A percentile compares a stretch with the other conserved stretches of the same genome.
Conservation (phyloP, 306 rosid species). For the Fagus crenata region DNA sequence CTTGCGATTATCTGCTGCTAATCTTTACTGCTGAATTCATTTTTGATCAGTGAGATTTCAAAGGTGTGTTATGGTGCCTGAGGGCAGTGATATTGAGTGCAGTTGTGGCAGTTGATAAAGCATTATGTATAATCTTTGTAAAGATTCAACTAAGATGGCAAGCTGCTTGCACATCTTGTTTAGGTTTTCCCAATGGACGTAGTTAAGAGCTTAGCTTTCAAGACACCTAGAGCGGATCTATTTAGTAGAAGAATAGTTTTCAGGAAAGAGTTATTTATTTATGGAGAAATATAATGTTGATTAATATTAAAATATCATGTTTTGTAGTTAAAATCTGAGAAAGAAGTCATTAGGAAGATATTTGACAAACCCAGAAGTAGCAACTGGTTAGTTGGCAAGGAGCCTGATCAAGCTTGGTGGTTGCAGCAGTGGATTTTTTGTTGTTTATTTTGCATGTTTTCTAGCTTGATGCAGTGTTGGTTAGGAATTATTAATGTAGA, state of each 20-base stretch:
- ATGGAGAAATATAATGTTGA: background rate
- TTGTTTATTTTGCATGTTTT: constrained; percentile 1
- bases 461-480: background rate
- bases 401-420: constrained; percentile 8
- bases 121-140: background rate
- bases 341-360: background rate
- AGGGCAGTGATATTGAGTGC: background rate
- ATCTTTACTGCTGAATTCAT: background rate
- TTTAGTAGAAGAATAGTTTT: background rate
- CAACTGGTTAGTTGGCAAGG: background rate
- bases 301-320: background rate
- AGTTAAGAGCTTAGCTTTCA: background rate
- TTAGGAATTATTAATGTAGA: background rate
- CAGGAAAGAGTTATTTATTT: background rate
- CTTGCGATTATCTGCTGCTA: background rate
- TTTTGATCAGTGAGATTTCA: background rate
- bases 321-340: background rate
- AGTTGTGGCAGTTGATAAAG: background rate
- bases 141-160: background rate
- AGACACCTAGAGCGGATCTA: background rate
- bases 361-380: background rate
- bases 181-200: background rate
- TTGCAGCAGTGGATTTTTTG: constrained; percentile 2
- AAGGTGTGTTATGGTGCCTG: background rate
- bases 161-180: background rate